Conservation (phyloP, 495 filamentous ascomycete genomes). For the Polyplosphaeria fusca region DNA sequence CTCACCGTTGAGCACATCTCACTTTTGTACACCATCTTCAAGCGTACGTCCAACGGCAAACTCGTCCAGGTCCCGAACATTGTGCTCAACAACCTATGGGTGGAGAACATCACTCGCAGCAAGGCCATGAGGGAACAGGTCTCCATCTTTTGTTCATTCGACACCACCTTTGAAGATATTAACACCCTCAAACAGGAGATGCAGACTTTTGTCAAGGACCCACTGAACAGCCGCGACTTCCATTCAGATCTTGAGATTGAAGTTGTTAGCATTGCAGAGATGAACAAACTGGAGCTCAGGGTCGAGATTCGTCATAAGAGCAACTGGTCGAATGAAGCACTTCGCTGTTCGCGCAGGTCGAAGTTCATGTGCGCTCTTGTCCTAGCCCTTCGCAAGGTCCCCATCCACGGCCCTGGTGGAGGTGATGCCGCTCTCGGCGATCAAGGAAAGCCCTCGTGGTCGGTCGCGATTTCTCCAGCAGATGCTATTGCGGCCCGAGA, state of each 20-base stretch:
- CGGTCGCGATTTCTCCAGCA: conserved; percentile 65
- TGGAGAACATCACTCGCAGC: conserved; percentile 87
- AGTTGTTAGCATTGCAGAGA: conserved; percentile 72
- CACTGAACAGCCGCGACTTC: conserved; percentile 89
- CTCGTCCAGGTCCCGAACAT: conserved; percentile 89
- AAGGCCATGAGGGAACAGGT: conserved; percentile 89
- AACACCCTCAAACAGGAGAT: conserved; percentile 78
- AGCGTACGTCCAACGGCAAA: conserved; percentile 73
- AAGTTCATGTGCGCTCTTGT: conserved; percentile 97
- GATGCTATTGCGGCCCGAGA: conserved; percentile 59
- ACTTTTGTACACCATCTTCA: conserved; percentile 90
- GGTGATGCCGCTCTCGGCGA: conserved; percentile 66
- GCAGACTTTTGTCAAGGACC: conserved; percentile 74
- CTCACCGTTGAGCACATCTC: conserved; percentile 91
- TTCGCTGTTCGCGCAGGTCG: conserved; percentile 78
- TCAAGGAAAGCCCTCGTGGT: conserved; percentile 66
- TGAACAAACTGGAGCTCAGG: conserved; percentile 81
- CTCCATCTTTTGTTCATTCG: conserved; percentile 73
- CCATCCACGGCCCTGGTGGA: conserved; percentile 78
- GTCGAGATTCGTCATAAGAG: conserved; percentile 85
- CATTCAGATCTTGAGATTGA: conserved; percentile 77
- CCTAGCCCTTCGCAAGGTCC: conserved; percentile 77
- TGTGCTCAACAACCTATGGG: conserved; percentile 82
- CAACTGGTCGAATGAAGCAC: conserved; percentile 91
- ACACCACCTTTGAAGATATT: conserved; percentile 83